Conservation (phyloP, 257 asterid species). For the Linderniella brevidens region DNA sequence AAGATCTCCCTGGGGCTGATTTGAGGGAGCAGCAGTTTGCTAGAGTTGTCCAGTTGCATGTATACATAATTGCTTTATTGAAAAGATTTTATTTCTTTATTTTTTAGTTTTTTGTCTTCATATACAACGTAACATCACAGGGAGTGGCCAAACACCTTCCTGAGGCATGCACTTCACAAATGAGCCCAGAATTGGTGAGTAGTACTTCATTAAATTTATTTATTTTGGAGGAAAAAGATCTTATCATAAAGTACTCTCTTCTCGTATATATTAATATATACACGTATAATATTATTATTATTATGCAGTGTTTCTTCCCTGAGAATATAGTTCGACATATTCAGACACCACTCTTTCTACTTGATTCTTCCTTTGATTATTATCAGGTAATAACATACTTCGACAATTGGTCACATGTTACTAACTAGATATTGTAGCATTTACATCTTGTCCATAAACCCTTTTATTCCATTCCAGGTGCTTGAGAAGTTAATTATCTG, state of each 20-base stretch:
- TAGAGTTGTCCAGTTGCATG: background rate
- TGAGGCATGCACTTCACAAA: background rate
- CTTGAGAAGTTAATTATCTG: too few species aligned
- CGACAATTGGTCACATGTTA: too few species aligned
- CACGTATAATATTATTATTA: background rate
- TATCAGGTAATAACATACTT: background rate
- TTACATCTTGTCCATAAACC: too few species aligned
- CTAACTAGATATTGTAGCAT: too few species aligned
- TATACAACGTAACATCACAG: background rate
- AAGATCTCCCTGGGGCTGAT: background rate
- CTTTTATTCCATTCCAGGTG: too few species aligned
- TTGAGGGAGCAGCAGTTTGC: background rate
- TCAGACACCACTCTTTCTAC: conserved; percentile 3
- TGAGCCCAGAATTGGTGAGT: background rate
- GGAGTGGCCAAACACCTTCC: background rate
- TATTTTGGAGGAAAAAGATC: too few species aligned
- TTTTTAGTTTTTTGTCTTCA: background rate
- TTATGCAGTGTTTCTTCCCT: conserved; percentile 1
- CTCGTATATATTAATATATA: too few species aligned
- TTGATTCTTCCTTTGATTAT: conserved; percentile 1
- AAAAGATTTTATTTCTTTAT: background rate
- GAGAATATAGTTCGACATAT: background rate
- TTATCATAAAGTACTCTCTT: too few species aligned
- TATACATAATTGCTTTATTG: background rate
- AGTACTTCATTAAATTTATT: too few species aligned